Evolutionary conservation across 176 grass and related monocot genomes (phyloP).

Genomic region (Juncus effusus): DNA sequence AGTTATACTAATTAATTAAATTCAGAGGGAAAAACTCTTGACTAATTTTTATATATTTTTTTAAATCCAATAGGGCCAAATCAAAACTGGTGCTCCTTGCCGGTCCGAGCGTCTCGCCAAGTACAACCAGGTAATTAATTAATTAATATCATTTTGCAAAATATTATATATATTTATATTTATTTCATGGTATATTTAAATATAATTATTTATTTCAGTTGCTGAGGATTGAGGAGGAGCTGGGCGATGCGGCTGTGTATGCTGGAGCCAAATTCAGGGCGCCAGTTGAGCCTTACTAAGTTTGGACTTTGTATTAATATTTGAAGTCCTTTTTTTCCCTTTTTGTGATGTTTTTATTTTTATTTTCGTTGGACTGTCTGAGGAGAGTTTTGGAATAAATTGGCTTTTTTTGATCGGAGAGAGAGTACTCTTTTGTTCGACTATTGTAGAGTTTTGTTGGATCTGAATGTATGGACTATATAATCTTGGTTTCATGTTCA

Average conservation of each 20-base stretch:
- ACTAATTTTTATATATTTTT: not conserved
- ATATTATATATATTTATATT: not conserved
- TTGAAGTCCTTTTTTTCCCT: too few species aligned
- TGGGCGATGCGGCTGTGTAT: slow-evolving; percentile 58
- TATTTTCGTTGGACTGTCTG: not conserved
- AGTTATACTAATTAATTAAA: not conserved
- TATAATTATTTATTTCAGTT: slow-evolving; percentile 38
- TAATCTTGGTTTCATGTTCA: too few species aligned
- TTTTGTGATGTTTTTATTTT: not conserved
- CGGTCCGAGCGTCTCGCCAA: slow-evolving; percentile 92
- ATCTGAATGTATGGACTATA: too few species aligned
- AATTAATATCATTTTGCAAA: not conserved
- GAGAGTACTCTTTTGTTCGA: not conserved
- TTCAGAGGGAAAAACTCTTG: not conserved
- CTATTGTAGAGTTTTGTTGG: too few species aligned
- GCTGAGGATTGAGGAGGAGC: slow-evolving; percentile 96
- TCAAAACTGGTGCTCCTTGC: slow-evolving; percentile 97
- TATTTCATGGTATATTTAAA: not conserved
- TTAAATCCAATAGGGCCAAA: slow-evolving; percentile 62
- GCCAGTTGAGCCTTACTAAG: slow-evolving; percentile 78
- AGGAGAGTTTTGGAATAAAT: too few species aligned
- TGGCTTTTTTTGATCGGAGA: not conserved
- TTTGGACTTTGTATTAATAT: not conserved
- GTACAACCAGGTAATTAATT: slow-evolving; percentile 75
- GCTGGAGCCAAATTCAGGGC: slow-evolving; percentile 82